Percentiles rank a stretch among this genome's conserved stretches.
Evolutionary conservation across 2,329 filamentous ascomycete species (phyloP).

Genomic region (Xenosphaeropsis pyriputrescens): DNA sequence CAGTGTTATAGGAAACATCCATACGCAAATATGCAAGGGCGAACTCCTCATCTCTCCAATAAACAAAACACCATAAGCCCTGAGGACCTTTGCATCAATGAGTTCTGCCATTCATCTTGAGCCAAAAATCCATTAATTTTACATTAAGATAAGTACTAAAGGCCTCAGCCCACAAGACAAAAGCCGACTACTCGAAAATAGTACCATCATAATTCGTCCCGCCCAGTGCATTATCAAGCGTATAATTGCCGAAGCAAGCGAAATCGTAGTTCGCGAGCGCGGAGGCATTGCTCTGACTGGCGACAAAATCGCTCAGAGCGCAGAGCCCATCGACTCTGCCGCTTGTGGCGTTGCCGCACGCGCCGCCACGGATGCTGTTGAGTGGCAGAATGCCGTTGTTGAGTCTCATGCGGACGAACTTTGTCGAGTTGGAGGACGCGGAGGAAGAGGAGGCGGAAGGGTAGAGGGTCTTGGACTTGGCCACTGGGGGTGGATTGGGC

Average conservation of each 20-base stretch:
- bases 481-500: slow-evolving; percentile 22
- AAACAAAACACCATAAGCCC: no score
- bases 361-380: slow-evolving; percentile 28
- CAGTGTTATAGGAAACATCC: no score
- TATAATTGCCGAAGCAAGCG: slow-evolving; percentile 32
- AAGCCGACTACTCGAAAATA: slow-evolving; percentile 7
- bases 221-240: slow-evolving; percentile 20
- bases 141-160: no score
- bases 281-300: slow-evolving; percentile 22
- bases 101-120: no score
- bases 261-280: slow-evolving; percentile 28
- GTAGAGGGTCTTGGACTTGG: slow-evolving; percentile 24
- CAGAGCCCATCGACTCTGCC: slow-evolving; percentile 29
- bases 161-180: no score
- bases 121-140: no score
- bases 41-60: no score
- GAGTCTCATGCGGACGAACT: slow-evolving; percentile 32
- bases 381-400: slow-evolving; percentile 33
- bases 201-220: slow-evolving; percentile 28
- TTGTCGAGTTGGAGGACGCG: slow-evolving; percentile 22
- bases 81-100: no score
- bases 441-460: slow-evolving; percentile 29
- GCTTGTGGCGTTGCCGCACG: slow-evolving; percentile 18
- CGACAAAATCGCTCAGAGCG: slow-evolving; percentile 23
- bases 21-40: no score